Conservation (phyloP, 345 rosid species). For the Salix viminalis region DNA sequence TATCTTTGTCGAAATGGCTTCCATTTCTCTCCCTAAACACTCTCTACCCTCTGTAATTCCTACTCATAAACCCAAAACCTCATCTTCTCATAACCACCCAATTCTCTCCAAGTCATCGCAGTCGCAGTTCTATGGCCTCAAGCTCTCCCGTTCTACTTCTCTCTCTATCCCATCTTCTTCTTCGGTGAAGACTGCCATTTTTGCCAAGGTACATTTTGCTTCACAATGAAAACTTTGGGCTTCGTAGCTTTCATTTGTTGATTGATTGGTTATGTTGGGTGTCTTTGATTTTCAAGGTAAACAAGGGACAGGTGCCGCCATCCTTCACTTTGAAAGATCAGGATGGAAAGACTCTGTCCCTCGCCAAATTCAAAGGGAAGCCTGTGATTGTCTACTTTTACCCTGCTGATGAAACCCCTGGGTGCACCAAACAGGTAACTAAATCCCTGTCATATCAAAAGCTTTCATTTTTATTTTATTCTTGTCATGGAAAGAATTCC, state of each 20-base stretch:
- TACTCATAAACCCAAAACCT: conserved; percentile 28
- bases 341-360: conserved; percentile 71
- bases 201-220: conserved; percentile 76
- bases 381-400: conserved; percentile 89
- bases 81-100: conserved; percentile 24
- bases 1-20: conserved; percentile 34
- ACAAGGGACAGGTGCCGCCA: conserved; percentile 69
- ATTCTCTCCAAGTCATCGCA: conserved; percentile 43
- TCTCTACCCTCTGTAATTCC: conserved; percentile 29
- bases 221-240: neutral
- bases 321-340: conserved; percentile 86
- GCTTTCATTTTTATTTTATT: neutral
- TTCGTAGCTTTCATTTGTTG: neutral
- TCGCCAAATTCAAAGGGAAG: conserved; percentile 81
- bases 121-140: conserved; percentile 66
- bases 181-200: conserved; percentile 36
- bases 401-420: conserved; percentile 95
- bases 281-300: conserved; percentile 42
- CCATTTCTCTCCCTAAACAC: conserved; percentile 40
- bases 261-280: neutral
- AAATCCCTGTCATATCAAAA: neutral
- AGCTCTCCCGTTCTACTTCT: conserved; percentile 42
- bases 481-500: too few species aligned
- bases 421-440: conserved; percentile 90
- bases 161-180: conserved; percentile 32